Percentiles rank a stretch among this genome's conserved stretches.
phyloP scores from a whole-genome alignment of 208 protist species.

The Lotmaria passim region DNA sequence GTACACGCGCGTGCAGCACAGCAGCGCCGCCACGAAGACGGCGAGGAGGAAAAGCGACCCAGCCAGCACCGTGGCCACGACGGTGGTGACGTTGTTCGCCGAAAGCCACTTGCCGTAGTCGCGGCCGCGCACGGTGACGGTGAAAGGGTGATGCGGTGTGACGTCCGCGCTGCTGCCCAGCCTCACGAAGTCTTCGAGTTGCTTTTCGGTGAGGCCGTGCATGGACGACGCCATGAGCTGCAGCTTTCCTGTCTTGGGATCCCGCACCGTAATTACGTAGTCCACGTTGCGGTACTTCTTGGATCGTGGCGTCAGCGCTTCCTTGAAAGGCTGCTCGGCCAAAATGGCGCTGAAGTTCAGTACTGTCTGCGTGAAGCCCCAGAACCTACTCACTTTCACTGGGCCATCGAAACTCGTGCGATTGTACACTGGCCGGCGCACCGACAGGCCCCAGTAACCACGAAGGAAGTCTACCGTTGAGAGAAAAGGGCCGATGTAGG shows the following conservation, averaged over 20 bases:
- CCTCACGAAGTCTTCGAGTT: constrained; percentile 1
- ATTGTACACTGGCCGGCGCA: constrained; percentile 60
- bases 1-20: constrained; percentile 60
- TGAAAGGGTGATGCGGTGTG: constrained; percentile 8
- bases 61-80: too few relatives aligned
- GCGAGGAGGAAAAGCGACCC: too few relatives aligned
- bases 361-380: constrained; percentile 59
- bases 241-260: not conserved
- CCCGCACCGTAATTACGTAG: constrained; percentile 60
- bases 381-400: constrained; percentile 50
- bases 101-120: constrained; percentile 1
- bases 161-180: not conserved
- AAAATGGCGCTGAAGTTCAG: constrained; percentile 54
- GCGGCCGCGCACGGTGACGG: constrained; percentile 16
- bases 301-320: not conserved
- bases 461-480: constrained; percentile 8
- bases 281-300: constrained; percentile 25
- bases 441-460: constrained; percentile 39
- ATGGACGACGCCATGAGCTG: constrained; percentile 25
- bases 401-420: constrained; percentile 5
- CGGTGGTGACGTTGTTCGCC: too few relatives aligned
- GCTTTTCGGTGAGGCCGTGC: not conserved
- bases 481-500: constrained; percentile 44
- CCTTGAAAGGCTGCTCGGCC: constrained; percentile 23
- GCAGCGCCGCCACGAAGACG: too few relatives aligned